Evolutionary conservation across 257 asterid genomes (phyloP), one percentile per base, ranked within the genome.

Genomic region (Henckelia pumila): DNA sequence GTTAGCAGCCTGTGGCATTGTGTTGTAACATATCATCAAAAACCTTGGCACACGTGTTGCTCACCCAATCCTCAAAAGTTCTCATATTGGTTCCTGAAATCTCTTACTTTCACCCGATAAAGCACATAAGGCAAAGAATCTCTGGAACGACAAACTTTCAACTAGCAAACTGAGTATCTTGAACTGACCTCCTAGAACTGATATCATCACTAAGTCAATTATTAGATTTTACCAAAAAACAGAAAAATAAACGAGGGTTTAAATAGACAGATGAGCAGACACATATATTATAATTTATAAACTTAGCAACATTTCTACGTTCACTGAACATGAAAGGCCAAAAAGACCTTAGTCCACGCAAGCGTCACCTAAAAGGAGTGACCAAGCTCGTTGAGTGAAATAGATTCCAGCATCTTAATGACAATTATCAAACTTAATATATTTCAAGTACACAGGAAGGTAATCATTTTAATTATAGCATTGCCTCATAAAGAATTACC

Each of bases 71-170:
- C 47, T 37, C 40, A 33, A 29, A 33, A 25, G 13, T 13, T 33
- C 40, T 8, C 40, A 33, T 33, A 8, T 33, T 33, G 40, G 53
- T 24, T 55, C 44, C 60, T 21, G 55, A 30, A 40, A 16, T 19
- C 35, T 29, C 53, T 61, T 26, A 9, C 32, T 56, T 67, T 29
- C 23, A 19, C 35, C 3, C 1, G 4, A 49, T 14, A 23, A 0
- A 64, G 56, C 63, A 67, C 64, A 8, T 14, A 35, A 58, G 49
- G 7, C 26, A n/a, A 69, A 69, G 57, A 63, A 17, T 57, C 76
- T 60, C 13, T 33, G 23, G 59, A 62, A n/a, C 55, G 4, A 68
- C 69, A 68, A 68, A 58, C 26, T 26, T 19, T 24, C 64, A 11
- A 52, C 52, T 4, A 58, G 29, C 25, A 63, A 49, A 37, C 57